phyloP scores from a whole-genome alignment of 2,329 filamentous ascomycete genomes.

The Pseudogymnoascus sp. region DNA sequence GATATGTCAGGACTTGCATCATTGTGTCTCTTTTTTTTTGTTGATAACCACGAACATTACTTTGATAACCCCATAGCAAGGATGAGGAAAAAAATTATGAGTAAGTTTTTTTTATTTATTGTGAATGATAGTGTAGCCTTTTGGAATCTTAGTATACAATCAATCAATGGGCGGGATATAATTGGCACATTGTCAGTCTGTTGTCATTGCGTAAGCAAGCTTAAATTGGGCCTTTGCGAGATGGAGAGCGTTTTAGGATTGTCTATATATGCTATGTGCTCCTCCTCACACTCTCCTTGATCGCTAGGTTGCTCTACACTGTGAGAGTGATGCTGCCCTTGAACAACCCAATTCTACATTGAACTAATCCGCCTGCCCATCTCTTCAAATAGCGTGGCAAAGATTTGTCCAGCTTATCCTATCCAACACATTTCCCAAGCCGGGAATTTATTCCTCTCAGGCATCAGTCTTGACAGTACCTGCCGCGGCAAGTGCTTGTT shows the following conservation, averaged over 20 bases:
- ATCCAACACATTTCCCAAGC: not conserved
- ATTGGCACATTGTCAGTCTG: conserved; percentile 6
- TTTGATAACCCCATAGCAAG: not conserved
- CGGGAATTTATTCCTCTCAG: not conserved
- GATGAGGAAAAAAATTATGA: not conserved
- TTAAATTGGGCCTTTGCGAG: not conserved
- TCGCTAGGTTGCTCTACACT: not conserved
- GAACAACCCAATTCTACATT: not conserved
- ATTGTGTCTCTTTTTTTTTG: not conserved
- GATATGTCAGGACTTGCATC: not conserved
- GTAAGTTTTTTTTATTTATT: not conserved
- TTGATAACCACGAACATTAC: not conserved
- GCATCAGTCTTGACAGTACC: not conserved
- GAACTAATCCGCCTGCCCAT: not conserved
- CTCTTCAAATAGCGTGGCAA: not conserved
- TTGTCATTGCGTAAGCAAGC: not conserved
- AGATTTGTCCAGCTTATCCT: not conserved
- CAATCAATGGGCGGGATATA: conserved; percentile 17
- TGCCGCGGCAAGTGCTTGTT: not conserved
- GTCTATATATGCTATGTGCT: not conserved
- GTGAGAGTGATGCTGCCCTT: not conserved
- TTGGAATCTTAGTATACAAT: conserved; percentile 13
- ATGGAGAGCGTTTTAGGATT: not conserved
- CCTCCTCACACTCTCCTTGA: not conserved
- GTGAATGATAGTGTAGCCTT: conserved; percentile 15